These are phyloP conservation scores for Suillus weaverae DNA, from an alignment of 768 basidiomycete genomes.

Conservation along the genomic window DNA sequence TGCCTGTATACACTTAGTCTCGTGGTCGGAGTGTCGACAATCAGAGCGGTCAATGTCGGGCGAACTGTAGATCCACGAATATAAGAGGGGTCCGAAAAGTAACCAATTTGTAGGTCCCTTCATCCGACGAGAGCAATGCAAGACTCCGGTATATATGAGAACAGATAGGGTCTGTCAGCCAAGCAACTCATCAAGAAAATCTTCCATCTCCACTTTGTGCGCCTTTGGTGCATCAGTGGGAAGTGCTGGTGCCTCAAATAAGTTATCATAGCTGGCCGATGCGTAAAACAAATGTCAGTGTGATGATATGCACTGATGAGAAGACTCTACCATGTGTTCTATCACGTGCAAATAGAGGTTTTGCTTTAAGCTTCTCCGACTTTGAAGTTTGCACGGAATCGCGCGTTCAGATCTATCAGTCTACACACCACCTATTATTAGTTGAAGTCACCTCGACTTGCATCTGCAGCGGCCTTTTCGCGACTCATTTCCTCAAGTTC, in stretches of 20 bases:
- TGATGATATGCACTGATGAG: background rate
- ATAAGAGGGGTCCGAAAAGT: no score
- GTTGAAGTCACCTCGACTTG: slow-evolving; percentile 58
- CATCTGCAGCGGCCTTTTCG: slow-evolving; percentile 75
- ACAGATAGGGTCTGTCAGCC: no score
- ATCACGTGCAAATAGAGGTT: slow-evolving; percentile 35
- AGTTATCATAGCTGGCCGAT: slow-evolving; percentile 28
- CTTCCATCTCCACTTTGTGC: slow-evolving; percentile 62
- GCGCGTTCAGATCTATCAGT: slow-evolving; percentile 53
- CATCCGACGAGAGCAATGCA: no score
- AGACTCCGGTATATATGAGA: no score
- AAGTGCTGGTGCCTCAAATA: slow-evolving; percentile 53
- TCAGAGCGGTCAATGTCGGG: no score
- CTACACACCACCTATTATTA: background rate
- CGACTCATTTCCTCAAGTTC: slow-evolving; percentile 62
- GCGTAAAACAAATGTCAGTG: background rate
- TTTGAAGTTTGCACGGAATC: slow-evolving; percentile 62
- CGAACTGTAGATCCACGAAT: no score
- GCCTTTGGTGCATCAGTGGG: slow-evolving; percentile 39
- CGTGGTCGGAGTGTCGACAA: no score
- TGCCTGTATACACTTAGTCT: no score
- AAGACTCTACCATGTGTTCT: slow-evolving; percentile 38
- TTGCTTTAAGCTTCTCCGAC: slow-evolving; percentile 44
- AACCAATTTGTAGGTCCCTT: no score
- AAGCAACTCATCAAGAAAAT: slow-evolving; percentile 68